Conservation (phyloP, 306 rosid species). For the Casuarina cunninghamiana region DNA sequence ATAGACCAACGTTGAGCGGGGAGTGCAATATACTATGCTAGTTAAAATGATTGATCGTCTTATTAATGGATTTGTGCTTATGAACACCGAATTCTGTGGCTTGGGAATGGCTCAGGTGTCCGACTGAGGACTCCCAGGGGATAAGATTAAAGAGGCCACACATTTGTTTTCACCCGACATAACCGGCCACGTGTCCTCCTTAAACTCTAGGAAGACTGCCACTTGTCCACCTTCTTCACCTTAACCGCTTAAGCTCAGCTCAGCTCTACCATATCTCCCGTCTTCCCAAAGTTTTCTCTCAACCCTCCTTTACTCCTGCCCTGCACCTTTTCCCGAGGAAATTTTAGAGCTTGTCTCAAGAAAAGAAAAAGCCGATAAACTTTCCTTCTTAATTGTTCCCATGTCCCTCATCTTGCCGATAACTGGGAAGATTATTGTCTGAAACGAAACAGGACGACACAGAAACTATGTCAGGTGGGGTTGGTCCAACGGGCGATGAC, state of each 20-base stretch:
- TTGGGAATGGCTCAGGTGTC: background rate
- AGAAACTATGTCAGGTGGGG: constrained; percentile 48
- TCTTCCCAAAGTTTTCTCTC: background rate
- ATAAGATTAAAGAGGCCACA: constrained; percentile 8
- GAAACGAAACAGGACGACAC: no score
- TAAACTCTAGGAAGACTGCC: constrained; percentile 16
- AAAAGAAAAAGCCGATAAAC: no score
- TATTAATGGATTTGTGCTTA: no score
- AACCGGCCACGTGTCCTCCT: constrained; percentile 23
- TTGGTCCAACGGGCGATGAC: constrained; percentile 44
- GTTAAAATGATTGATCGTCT: no score
- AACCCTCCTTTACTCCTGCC: no score
- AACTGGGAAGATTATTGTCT: no score
- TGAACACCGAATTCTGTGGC: constrained; percentile 16
- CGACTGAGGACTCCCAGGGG: background rate
- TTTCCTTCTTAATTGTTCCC: no score
- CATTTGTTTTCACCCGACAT: background rate
- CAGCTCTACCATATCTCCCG: background rate
- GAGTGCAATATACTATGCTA: no score
- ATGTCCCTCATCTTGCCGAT: no score
- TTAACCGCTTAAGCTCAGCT: background rate
- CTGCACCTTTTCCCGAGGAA: no score
- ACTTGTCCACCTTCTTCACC: constrained; percentile 32
- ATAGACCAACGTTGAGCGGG: no score
- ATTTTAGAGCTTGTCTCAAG: no score